These are phyloP conservation scores for Aquilaria malaccensis DNA, from an alignment of 345 rosid species.

Conservation along the genomic window DNA sequence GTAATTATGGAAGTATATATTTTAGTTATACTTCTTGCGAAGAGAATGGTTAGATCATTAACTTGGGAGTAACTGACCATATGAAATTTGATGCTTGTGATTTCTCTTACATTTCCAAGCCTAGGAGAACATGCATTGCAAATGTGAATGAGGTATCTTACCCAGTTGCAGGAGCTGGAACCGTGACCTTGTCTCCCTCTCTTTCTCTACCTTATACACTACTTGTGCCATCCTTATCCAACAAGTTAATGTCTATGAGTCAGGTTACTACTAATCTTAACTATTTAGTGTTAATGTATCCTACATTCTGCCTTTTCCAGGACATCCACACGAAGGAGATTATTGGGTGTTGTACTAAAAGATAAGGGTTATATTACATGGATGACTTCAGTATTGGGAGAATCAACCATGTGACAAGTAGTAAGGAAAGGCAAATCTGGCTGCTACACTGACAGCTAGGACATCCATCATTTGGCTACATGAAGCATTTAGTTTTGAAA, in stretches of 20 bases:
- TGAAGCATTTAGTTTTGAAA: no score
- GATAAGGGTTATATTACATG: no score
- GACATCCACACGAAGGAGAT: no score
- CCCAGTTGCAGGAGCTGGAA: background rate
- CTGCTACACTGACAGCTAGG: no score
- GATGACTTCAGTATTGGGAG: no score
- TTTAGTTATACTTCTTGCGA: background rate
- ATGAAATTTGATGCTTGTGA: background rate
- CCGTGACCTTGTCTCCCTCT: background rate
- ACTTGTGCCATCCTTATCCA: background rate
- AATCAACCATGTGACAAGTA: no score
- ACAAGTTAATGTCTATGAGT: background rate
- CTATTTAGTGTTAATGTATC: no score
- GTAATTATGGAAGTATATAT: background rate
- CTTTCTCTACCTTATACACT: background rate
- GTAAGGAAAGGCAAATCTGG: no score
- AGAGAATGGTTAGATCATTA: background rate
- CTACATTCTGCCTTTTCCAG: no score
- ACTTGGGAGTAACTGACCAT: background rate
- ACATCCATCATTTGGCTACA: no score
- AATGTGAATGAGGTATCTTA: background rate
- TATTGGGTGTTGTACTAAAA: no score
- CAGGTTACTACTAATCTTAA: no score
- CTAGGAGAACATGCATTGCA: background rate
- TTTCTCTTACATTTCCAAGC: background rate